phyloP scores from a whole-genome alignment of 2,329 filamentous ascomycete species.

The Exophiala sideris region DNA sequence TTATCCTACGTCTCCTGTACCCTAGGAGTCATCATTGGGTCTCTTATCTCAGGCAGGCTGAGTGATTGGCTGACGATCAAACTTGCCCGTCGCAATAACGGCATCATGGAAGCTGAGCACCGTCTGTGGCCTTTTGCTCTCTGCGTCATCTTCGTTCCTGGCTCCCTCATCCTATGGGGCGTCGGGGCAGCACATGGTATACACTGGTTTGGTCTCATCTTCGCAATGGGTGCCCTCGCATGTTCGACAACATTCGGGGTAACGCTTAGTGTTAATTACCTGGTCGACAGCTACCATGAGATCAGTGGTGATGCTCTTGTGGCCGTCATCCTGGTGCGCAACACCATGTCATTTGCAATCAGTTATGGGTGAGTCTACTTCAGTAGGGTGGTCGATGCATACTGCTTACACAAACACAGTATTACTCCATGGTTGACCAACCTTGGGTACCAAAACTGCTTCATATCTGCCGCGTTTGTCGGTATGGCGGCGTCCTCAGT shows the following conservation, averaged over 20 bases:
- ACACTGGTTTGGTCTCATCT: conserved; percentile 50
- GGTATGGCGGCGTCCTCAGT: conserved; percentile 37
- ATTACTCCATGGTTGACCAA: conserved; percentile 42
- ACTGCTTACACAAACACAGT: conserved; percentile 28
- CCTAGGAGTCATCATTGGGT: conserved; percentile 21
- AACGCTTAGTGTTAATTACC: conserved; percentile 45
- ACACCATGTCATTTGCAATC: conserved; percentile 50
- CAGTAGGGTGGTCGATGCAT: background rate
- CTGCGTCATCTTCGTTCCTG: conserved; percentile 43
- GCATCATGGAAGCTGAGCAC: conserved; percentile 31
- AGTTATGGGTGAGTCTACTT: conserved; percentile 41
- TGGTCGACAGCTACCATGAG: conserved; percentile 50
- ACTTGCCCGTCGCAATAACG: conserved; percentile 27
- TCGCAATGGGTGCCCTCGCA: conserved; percentile 48
- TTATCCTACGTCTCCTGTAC: conserved; percentile 36
- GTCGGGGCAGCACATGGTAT: conserved; percentile 49
- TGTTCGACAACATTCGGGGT: conserved; percentile 44
- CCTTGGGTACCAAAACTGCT: conserved; percentile 40
- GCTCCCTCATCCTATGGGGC: conserved; percentile 49
- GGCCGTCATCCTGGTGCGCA: conserved; percentile 49
- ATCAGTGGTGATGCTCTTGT: conserved; percentile 50
- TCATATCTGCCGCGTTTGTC: conserved; percentile 41
- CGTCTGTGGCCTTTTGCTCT: conserved; percentile 29
- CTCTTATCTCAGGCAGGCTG: conserved; percentile 23
- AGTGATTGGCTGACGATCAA: conserved; percentile 29